Evolutionary conservation across 371 early-diverging fungal species (phyloP).

Genomic region (Saksenaea vasiformis): DNA sequence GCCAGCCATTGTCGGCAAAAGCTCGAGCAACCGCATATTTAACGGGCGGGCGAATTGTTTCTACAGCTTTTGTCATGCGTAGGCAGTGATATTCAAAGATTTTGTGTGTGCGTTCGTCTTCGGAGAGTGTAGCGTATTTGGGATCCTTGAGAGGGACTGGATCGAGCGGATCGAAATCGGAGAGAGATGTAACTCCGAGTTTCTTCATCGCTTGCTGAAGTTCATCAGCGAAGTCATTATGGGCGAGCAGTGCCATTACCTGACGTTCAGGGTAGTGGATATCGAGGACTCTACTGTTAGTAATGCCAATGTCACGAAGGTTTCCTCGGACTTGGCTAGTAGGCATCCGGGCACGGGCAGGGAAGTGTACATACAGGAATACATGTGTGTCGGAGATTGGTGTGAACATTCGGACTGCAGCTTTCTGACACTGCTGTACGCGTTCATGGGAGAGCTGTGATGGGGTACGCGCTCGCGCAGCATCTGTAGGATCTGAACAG

Average conservation of each 20-base stretch:
- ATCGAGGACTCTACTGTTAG: conserved; percentile 12
- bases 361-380: conserved; percentile 14
- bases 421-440: neutral
- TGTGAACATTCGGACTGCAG: neutral
- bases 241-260: neutral
- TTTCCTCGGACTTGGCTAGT: neutral
- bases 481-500: too few relatives aligned
- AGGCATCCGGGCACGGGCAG: neutral
- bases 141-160: conserved; percentile 5
- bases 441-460: conserved; percentile 4
- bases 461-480: too few relatives aligned
- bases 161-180: conserved; percentile 8
- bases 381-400: conserved; percentile 8
- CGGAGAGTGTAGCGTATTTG: neutral
- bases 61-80: neutral
- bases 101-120: neutral
- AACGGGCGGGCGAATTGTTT: neutral
- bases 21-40: conserved; percentile 1
- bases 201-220: neutral
- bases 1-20: neutral
- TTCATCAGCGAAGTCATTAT: conserved; percentile 13
- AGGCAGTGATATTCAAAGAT: neutral
- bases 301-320: neutral
- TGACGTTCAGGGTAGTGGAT: conserved; percentile 12
- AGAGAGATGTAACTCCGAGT: neutral